phyloP scores from a whole-genome alignment of 1,284 basidiomycete genomes.

The Bondarzewia mesenterica region DNA sequence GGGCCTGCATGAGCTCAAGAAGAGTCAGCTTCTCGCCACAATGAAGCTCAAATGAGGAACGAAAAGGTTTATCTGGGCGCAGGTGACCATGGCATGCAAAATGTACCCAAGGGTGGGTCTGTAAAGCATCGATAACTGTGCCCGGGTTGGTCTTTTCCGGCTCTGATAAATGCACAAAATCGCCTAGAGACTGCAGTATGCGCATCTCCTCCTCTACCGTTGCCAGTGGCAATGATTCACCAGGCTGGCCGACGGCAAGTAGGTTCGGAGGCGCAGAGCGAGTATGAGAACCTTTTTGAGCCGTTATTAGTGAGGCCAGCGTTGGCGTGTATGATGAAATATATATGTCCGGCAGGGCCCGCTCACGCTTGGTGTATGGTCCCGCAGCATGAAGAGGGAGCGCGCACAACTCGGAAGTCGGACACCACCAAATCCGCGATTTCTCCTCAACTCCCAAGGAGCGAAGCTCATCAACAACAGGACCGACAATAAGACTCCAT shows the following conservation, averaged over 20 bases:
- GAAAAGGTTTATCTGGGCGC: conserved; percentile 4
- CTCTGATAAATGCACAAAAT: background rate
- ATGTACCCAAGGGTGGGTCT: conserved; percentile 4
- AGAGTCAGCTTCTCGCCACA: conserved; percentile 1
- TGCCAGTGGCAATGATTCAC: conserved; percentile 19
- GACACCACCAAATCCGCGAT: conserved; percentile 38
- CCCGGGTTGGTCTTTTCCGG: background rate
- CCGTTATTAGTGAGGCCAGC: conserved; percentile 22
- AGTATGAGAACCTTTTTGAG: conserved; percentile 7
- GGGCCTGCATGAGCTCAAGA: conserved; percentile 3
- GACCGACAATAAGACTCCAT: conserved; percentile 25
- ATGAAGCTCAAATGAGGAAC: conserved; percentile 7
- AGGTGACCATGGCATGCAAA: conserved; percentile 9
- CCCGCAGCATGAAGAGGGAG: conserved; percentile 35
- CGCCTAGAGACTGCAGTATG: background rate
- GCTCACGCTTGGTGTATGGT: conserved; percentile 10
- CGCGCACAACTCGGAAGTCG: conserved; percentile 23
- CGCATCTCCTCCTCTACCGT: background rate
- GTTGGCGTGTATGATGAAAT: conserved; percentile 32
- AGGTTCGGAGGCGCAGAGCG: conserved; percentile 8
- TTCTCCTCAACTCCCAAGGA: conserved; percentile 10
- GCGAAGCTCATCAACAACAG: conserved; percentile 20
- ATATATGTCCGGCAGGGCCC: conserved; percentile 20
- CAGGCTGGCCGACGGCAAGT: conserved; percentile 15
- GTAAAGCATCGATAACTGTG: conserved; percentile 4